Percentiles rank a stretch among this genome's conserved stretches.
Evolutionary conservation across 805 yeast genomes (phyloP).

Genomic region (Spathaspora boniae): DNA sequence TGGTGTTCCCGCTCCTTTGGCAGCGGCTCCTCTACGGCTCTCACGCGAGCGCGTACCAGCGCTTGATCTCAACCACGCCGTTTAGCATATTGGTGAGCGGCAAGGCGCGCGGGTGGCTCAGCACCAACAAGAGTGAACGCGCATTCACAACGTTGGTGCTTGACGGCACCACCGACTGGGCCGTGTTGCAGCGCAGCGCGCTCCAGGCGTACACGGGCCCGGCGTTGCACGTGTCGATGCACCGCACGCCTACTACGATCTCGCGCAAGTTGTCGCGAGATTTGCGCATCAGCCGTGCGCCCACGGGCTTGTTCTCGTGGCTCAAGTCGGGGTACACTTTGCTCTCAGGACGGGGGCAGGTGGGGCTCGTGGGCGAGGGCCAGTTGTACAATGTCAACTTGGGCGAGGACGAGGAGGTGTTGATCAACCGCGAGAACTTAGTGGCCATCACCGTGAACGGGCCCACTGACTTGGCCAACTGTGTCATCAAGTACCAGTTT

Average conservation of each 20-base stretch:
- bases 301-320: constrained; percentile 41
- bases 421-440: constrained; percentile 44
- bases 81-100: constrained; percentile 43
- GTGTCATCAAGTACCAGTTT: constrained; percentile 26
- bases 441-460: constrained; percentile 52
- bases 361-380: constrained; percentile 54
- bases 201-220: constrained; percentile 53
- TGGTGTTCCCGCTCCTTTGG: constrained; percentile 36
- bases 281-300: constrained; percentile 19
- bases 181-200: constrained; percentile 44
- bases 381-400: constrained; percentile 47
- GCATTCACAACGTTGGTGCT: constrained; percentile 43
- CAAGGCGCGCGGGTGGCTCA: constrained; percentile 16
- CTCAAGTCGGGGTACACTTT: constrained; percentile 41
- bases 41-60: constrained; percentile 43
- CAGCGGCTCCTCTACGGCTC: constrained; percentile 44
- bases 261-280: constrained; percentile 26
- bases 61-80: constrained; percentile 46
- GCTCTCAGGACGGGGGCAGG: constrained; percentile 56
- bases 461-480: constrained; percentile 40
- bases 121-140: constrained; percentile 33
- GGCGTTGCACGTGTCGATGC: constrained; percentile 40
- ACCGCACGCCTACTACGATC: constrained; percentile 36
- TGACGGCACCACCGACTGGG: constrained; percentile 66
- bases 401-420: constrained; percentile 43